A percentile compares a stretch with the other conserved stretches of the same genome.
Conservation (phyloP, 2,329 filamentous ascomycete genomes). For the Elsinoe necatrix region DNA sequence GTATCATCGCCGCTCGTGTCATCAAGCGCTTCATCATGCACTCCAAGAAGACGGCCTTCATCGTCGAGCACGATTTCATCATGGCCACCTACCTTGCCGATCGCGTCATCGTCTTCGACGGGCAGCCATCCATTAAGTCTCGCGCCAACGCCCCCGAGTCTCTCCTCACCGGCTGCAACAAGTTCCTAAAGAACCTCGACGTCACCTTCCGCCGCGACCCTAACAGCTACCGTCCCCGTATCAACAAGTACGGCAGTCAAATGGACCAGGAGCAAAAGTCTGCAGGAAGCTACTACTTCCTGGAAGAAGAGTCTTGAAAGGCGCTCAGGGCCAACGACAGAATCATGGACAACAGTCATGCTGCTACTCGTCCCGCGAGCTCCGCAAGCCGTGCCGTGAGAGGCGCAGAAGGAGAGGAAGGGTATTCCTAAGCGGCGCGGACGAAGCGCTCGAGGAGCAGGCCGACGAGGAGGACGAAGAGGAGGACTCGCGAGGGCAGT, state of each 20-base stretch:
- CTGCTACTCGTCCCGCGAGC: constrained; percentile 12
- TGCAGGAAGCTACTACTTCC: constrained; percentile 92
- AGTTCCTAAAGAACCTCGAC: constrained; percentile 90
- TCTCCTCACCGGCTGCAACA: constrained; percentile 90
- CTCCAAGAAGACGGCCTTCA: constrained; percentile 96
- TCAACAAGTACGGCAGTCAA: constrained; percentile 95
- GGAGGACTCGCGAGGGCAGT: constrained; percentile 23
- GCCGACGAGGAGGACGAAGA: constrained; percentile 57
- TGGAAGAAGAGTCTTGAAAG: constrained; percentile 76
- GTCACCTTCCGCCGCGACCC: constrained; percentile 98
- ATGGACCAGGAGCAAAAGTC: constrained; percentile 97
- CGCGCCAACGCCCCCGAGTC: constrained; percentile 87
- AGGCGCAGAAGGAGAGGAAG: constrained; percentile 18
- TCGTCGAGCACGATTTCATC: constrained; percentile 99
- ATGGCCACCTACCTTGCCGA: constrained; percentile 82
- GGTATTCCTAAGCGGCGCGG: constrained; percentile 34
- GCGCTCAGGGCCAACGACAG: constrained; percentile 38
- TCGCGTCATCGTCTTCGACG: constrained; percentile 97
- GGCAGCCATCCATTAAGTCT: constrained; percentile 77
- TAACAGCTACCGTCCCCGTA: constrained; percentile 89
- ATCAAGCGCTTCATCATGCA: constrained; percentile 99
- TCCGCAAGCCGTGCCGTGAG: constrained; percentile 2
- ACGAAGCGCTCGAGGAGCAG: constrained; percentile 50
- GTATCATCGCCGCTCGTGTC: constrained; percentile 92
- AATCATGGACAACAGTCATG: constrained; percentile 8